These are phyloP conservation scores for Metschnikowia rubicola DNA, from an alignment of 805 yeast species.

Conservation along the genomic window DNA sequence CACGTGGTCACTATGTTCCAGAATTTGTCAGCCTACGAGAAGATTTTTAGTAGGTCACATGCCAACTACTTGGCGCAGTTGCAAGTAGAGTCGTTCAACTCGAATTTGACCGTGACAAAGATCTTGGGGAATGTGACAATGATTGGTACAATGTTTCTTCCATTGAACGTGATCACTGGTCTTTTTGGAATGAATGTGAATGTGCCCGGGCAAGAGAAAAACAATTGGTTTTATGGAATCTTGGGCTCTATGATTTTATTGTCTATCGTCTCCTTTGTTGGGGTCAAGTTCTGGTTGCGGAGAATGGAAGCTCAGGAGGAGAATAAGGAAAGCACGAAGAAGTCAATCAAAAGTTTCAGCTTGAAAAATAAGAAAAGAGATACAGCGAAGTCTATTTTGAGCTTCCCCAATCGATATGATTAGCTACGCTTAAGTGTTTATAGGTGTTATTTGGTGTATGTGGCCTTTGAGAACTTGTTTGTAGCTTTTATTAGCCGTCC, in stretches of 20 bases:
- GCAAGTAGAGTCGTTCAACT: slow-evolving; percentile 86
- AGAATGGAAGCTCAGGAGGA: slow-evolving; percentile 12
- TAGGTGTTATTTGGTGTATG: no score
- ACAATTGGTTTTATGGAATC: slow-evolving; percentile 54
- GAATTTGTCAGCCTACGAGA: slow-evolving; percentile 83
- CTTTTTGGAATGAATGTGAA: slow-evolving; percentile 92
- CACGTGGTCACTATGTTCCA: slow-evolving; percentile 96
- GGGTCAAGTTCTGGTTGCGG: slow-evolving; percentile 22
- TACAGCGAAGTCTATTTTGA: slow-evolving; percentile 38
- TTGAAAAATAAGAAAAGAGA: slow-evolving; percentile 24
- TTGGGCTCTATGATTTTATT: slow-evolving; percentile 36
- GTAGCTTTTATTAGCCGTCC: no score
- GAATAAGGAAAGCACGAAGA: slow-evolving; percentile 10
- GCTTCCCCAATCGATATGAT: slow-evolving; percentile 28
- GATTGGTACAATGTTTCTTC: slow-evolving; percentile 85
- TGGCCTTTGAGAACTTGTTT: no score
- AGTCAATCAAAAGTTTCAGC: slow-evolving; percentile 24
- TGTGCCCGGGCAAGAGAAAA: slow-evolving; percentile 61
- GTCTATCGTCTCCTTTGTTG: slow-evolving; percentile 24
- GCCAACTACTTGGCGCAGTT: slow-evolving; percentile 89
- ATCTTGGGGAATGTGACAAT: slow-evolving; percentile 86
- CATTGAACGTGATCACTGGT: slow-evolving; percentile 87
- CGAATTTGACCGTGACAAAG: slow-evolving; percentile 81
- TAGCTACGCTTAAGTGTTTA: not conserved
- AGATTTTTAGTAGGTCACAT: slow-evolving; percentile 88